These are phyloP conservation scores for Microstroma glucosiphilum DNA, from an alignment of 1,284 basidiomycete genomes.

Conservation along the genomic window DNA sequence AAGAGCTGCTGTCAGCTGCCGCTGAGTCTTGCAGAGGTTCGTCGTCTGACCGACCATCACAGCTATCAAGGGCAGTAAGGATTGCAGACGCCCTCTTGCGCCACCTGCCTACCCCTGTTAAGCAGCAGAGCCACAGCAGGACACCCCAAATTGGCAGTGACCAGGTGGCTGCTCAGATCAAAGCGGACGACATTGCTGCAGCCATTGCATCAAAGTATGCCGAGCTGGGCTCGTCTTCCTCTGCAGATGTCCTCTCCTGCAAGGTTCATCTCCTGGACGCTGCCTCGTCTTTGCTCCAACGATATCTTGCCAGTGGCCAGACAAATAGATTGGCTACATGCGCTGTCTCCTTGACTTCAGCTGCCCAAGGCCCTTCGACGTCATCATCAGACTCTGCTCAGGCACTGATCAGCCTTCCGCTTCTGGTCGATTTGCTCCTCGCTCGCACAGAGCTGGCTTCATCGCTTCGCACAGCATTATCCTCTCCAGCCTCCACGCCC, in stretches of 20 bases:
- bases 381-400: background rate
- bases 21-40: no score
- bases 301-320: background rate
- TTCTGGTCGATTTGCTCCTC: background rate
- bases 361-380: background rate
- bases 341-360: background rate
- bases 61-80: no score
- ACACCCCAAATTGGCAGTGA: no score
- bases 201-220: background rate
- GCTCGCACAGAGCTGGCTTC: background rate
- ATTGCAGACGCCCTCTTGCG: no score
- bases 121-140: no score
- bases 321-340: background rate
- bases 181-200: no score
- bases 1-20: no score
- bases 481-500: background rate
- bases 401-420: background rate
- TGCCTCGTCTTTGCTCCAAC: slow-evolving; percentile 1
- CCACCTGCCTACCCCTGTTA: no score
- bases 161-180: no score
- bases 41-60: no score
- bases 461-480: background rate
- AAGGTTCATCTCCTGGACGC: background rate
- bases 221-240: slow-evolving; percentile 1
- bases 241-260: background rate